phyloP scores from a whole-genome alignment of 805 yeast genomes.

The Candida ortonii region DNA sequence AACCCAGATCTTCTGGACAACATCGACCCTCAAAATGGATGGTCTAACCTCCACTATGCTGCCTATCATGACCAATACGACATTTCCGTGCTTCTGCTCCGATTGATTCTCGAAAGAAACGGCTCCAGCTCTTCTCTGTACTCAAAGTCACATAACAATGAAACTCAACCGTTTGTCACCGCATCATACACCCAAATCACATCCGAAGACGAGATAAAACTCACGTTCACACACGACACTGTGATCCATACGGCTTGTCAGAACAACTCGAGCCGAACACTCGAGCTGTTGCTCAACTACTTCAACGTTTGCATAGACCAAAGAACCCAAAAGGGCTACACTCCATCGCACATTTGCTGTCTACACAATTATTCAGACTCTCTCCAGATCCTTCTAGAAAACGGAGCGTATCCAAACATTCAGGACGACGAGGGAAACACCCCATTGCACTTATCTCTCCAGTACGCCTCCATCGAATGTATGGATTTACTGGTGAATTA shows the following conservation, averaged over 20 bases:
- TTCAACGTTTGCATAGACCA: conserved; percentile 48
- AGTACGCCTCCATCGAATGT: conserved; percentile 60
- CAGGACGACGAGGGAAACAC: conserved; percentile 77
- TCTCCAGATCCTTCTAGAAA: conserved; percentile 59
- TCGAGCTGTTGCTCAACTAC: conserved; percentile 69
- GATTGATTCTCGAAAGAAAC: conserved; percentile 15
- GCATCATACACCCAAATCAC: conserved; percentile 29
- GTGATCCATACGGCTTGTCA: conserved; percentile 69
- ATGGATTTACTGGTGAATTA: conserved; percentile 49
- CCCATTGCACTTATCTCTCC: conserved; percentile 80
- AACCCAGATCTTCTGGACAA: conserved; percentile 70
- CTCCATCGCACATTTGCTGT: conserved; percentile 71
- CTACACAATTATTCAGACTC: conserved; percentile 59
- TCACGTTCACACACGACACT: conserved; percentile 56
- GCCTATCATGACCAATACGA: conserved; percentile 69
- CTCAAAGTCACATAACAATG: no score
- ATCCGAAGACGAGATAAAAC: conserved; percentile 34
- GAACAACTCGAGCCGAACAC: conserved; percentile 55
- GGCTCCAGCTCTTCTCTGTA: conserved; percentile 8
- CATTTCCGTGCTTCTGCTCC: conserved; percentile 35
- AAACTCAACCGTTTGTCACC: no score
- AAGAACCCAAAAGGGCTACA: conserved; percentile 46
- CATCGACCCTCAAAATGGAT: conserved; percentile 68
- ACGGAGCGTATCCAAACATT: conserved; percentile 73
- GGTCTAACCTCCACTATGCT: conserved; percentile 83